A percentile compares a stretch with the other conserved stretches of the same genome.
These are phyloP conservation scores for Candida succiphila DNA, from an alignment of 805 yeast species.

Conservation along the genomic window DNA sequence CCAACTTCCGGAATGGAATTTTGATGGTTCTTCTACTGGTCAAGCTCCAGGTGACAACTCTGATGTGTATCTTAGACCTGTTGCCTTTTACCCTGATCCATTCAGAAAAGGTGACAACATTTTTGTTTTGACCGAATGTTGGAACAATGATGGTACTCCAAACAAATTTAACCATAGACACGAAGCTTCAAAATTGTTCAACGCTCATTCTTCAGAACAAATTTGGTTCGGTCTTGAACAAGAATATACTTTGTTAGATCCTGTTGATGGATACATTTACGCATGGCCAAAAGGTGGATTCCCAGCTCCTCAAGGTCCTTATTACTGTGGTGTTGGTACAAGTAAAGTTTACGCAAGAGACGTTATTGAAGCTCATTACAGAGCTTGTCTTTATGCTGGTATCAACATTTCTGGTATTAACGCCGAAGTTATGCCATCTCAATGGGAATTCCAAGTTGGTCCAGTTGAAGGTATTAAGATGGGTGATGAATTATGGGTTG, in stretches of 20 bases:
- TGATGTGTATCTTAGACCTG: constrained; percentile 93
- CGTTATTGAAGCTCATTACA: constrained; percentile 97
- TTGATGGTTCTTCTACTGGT: constrained; percentile 96
- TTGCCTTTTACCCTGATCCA: constrained; percentile 90
- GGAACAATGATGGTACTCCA: constrained; percentile 98
- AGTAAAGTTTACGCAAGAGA: constrained; percentile 98
- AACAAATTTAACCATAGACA: constrained; percentile 98
- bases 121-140: constrained; percentile 90
- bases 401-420: constrained; percentile 88
- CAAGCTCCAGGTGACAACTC: constrained; percentile 99
- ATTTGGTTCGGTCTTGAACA: constrained; percentile 99
- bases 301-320: constrained; percentile 99
- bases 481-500: constrained; percentile 98
- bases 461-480: constrained; percentile 91
- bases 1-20: constrained; percentile 98
- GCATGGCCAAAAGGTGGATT: constrained; percentile 99
- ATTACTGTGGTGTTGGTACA: constrained; percentile 99
- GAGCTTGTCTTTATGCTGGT: constrained; percentile 94
- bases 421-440: constrained; percentile 99
- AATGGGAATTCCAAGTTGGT: constrained; percentile 99
- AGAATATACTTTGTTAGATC: constrained; percentile 95
- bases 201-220: constrained; percentile 74
- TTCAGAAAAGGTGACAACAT: constrained; percentile 97
- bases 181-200: constrained; percentile 91
- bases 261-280: constrained; percentile 69